Evolutionary conservation across 2,329 filamentous ascomycete species (phyloP).

Genomic region (Pseudomassariella vexata): DNA sequence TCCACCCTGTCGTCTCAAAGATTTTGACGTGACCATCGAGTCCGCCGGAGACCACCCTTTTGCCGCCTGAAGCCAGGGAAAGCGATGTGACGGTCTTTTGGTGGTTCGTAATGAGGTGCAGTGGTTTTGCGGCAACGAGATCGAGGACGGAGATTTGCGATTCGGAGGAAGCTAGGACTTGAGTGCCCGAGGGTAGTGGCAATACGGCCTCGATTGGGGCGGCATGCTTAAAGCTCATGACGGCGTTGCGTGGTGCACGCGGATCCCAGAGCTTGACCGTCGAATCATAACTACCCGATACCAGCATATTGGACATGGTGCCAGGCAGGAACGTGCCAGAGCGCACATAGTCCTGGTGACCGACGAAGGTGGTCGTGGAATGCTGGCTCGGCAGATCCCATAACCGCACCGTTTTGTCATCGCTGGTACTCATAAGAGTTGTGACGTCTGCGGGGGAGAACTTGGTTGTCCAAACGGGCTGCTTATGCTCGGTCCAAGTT

Average conservation of each 20-base stretch:
- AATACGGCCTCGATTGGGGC: slow-evolving; percentile 85
- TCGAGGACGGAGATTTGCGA: slow-evolving; percentile 89
- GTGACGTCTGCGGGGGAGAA: slow-evolving; percentile 91
- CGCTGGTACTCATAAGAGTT: slow-evolving; percentile 79
- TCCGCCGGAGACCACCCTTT: slow-evolving; percentile 77
- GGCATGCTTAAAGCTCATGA: slow-evolving; percentile 94
- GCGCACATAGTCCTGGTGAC: slow-evolving; percentile 90
- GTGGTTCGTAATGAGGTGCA: slow-evolving; percentile 85
- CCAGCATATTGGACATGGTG: slow-evolving; percentile 65
- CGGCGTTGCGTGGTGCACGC: slow-evolving; percentile 58
- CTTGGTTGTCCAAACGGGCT: slow-evolving; percentile 85
- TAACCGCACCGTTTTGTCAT: slow-evolving; percentile 85
- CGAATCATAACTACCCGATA: slow-evolving; percentile 90
- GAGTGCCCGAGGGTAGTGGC: slow-evolving; percentile 79
- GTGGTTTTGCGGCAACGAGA: slow-evolving; percentile 80
- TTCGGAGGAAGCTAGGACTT: slow-evolving; percentile 76
- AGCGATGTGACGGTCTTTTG: slow-evolving; percentile 96
- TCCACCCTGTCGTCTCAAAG: slow-evolving; percentile 91
- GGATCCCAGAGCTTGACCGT: slow-evolving; percentile 94
- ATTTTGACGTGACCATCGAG: slow-evolving; percentile 96
- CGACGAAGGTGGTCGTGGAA: slow-evolving; percentile 71
- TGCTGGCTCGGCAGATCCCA: slow-evolving; percentile 87
- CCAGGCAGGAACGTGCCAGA: slow-evolving; percentile 80
- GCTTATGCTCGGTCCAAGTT: slow-evolving; percentile 92
- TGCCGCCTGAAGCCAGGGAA: slow-evolving; percentile 72